These are phyloP conservation scores for Exophiala sp. DNA, from an alignment of 2,329 filamentous ascomycete species.

Conservation along the genomic window DNA sequence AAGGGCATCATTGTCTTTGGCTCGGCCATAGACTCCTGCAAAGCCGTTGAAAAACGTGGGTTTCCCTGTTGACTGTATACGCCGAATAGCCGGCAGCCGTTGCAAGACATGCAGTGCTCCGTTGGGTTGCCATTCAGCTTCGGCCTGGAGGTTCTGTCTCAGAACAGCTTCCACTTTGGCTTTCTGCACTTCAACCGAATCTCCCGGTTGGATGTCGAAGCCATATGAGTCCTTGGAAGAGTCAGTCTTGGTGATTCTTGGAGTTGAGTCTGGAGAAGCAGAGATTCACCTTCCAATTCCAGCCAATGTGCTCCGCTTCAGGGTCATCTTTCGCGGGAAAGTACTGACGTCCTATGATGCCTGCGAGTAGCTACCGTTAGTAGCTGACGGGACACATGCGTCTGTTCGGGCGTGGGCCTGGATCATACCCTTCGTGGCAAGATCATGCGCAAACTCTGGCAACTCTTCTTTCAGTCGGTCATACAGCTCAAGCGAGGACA, in stretches of 20 bases:
- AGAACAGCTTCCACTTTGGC: constrained; percentile 1
- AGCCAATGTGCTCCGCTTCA: neutral
- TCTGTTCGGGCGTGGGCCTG: no score
- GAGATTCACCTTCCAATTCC: neutral
- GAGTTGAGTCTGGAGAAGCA: neutral
- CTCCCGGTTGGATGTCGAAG: constrained; percentile 1
- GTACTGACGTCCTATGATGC: neutral
- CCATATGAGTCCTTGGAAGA: neutral
- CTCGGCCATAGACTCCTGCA: neutral
- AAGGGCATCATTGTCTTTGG: neutral
- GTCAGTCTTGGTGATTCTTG: neutral
- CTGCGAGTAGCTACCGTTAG: neutral
- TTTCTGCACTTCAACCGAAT: neutral
- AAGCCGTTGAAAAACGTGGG: neutral
- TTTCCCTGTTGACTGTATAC: neutral
- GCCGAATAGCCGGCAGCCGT: neutral
- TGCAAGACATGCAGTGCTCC: neutral
- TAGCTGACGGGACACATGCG: neutral
- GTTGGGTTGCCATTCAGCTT: constrained; percentile 1
- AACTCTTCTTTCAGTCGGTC: no score
- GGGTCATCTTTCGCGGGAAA: neutral
- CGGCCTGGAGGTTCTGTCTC: neutral
- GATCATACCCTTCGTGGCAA: no score
- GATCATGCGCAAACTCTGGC: no score
- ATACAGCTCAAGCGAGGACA: neutral